Evolutionary conservation across 192 early-diverging fungal species (phyloP), one percentile per base, ranked within the genome.

Genomic region (Phlyctochytrium bullatum): DNA sequence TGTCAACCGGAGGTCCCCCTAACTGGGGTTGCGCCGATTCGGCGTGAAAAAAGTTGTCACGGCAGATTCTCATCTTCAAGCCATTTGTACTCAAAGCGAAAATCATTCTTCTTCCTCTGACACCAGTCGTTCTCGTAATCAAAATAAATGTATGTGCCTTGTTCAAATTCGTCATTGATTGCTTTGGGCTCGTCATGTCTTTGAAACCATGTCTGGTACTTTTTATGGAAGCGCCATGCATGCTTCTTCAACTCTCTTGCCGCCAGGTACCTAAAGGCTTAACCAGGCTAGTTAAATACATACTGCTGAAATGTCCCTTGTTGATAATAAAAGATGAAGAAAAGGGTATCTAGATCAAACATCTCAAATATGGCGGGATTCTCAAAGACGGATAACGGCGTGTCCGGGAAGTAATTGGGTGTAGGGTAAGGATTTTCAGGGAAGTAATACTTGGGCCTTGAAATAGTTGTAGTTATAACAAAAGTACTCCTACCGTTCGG

Each of bases 201-300:
- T 77, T 98, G 97, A 81, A 98, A 98, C 97, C 97, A 98, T 53
- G 97, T 98, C 58, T 90, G 76, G 67, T 94, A 97, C 83, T 97
- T 94, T 83, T 96, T 98, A 76, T 98, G 97, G 78, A 97, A 98
- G 51, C 97, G 85, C 97, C 97, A 98, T 28, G 90, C 92, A 64
- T 97, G 95, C 68, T 92, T 89, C 73, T 98, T 98, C 53, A 98
- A 80, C 76, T 98, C 97, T 50, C 91, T 81, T 23, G 95, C 95
- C 20, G 97, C 97, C 64, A 98, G 73, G 72, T 90, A 93, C 57
- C 91, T 92, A 33, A 70, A 24, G 32, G 33, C 27, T 66, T 56
- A 52, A 58, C 29, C 27, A 16, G 34, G 3, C 35, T 36, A 62
- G 28, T 52, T 35, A 20, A 29, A 28, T 50, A 83, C 88, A 52